Evolutionary conservation across 805 yeast species (phyloP).

Genomic region (Debaryomyces castellii): DNA sequence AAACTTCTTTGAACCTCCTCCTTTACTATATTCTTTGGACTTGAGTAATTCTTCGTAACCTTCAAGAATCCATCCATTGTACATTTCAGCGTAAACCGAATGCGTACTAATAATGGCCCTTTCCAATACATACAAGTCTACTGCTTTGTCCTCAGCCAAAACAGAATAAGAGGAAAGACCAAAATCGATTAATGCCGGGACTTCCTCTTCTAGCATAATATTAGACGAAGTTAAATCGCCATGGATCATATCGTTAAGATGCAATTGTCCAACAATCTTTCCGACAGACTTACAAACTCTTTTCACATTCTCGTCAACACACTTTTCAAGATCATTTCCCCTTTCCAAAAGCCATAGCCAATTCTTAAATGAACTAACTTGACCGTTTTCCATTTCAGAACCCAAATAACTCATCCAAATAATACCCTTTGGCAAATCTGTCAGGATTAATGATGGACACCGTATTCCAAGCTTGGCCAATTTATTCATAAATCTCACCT

Average conservation of each 20-base stretch:
- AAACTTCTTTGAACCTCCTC: conserved; percentile 38
- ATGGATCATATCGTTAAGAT: conserved; percentile 76
- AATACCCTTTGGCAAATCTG: conserved; percentile 76
- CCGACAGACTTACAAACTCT: conserved; percentile 59
- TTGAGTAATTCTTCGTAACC: conserved; percentile 56
- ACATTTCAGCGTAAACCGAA: conserved; percentile 63
- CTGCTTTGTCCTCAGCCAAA: conserved; percentile 90
- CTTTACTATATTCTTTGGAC: conserved; percentile 20
- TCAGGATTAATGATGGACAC: conserved; percentile 71
- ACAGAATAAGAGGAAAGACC: conserved; percentile 80
- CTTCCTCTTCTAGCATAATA: conserved; percentile 49
- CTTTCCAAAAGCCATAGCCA: conserved; percentile 65
- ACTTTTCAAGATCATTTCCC: conserved; percentile 14
- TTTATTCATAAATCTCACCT: conserved; percentile 72
- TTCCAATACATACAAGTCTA: conserved; percentile 92
- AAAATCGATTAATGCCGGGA: conserved; percentile 80
- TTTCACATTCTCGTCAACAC: conserved; percentile 38
- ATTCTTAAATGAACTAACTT: conserved; percentile 65
- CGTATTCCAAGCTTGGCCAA: conserved; percentile 53
- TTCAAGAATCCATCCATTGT: conserved; percentile 67
- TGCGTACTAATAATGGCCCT: conserved; percentile 91
- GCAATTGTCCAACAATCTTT: conserved; percentile 64
- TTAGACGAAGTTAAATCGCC: conserved; percentile 95
- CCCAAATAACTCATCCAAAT: conserved; percentile 89
- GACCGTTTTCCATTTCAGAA: conserved; percentile 48